A percentile compares a stretch with the other conserved stretches of the same genome.
Evolutionary conservation across 805 yeast species (phyloP).

Genomic region (Yarrowia sp.): DNA sequence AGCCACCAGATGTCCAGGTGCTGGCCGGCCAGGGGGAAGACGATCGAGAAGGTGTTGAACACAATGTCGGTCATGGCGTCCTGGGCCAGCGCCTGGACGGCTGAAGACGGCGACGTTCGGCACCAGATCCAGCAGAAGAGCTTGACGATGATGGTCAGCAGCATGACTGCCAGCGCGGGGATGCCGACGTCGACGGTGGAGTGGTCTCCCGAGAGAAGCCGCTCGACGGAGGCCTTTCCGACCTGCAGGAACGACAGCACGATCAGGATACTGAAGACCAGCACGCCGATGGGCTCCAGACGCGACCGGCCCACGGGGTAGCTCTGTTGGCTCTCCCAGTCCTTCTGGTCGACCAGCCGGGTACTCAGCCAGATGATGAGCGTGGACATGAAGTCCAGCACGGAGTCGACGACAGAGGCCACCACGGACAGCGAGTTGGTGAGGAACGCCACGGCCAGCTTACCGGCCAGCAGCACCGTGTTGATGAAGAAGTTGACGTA

Average conservation of each 20-base stretch:
- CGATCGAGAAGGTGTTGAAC: constrained; percentile 66
- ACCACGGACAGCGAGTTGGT: constrained; percentile 71
- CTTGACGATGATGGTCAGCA: constrained; percentile 58
- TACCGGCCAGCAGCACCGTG: constrained; percentile 54
- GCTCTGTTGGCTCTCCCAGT: constrained; percentile 45
- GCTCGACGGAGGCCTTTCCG: constrained; percentile 58
- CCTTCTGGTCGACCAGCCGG: constrained; percentile 41
- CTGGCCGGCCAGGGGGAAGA: constrained; percentile 65
- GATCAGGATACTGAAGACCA: constrained; percentile 69
- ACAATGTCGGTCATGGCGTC: constrained; percentile 78
- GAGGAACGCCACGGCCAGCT: constrained; percentile 56
- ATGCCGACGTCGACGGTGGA: constrained; percentile 48
- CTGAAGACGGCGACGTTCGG: constrained; percentile 54
- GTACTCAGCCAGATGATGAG: constrained; percentile 66
- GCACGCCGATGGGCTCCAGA: constrained; percentile 74
- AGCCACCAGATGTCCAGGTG: constrained; percentile 61
- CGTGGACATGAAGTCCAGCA: constrained; percentile 71
- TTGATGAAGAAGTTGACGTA: constrained; percentile 62
- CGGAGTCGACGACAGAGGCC: constrained; percentile 76
- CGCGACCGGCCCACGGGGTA: constrained; percentile 71
- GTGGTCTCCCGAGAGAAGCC: constrained; percentile 45
- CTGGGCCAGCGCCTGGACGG: constrained; percentile 76
- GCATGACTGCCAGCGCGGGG: constrained; percentile 60
- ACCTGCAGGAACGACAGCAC: constrained; percentile 71
- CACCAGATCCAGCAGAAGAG: constrained; percentile 65